Evolutionary conservation across 129 eudicot species (phyloP).

Genomic region (Solidago caesia): DNA sequence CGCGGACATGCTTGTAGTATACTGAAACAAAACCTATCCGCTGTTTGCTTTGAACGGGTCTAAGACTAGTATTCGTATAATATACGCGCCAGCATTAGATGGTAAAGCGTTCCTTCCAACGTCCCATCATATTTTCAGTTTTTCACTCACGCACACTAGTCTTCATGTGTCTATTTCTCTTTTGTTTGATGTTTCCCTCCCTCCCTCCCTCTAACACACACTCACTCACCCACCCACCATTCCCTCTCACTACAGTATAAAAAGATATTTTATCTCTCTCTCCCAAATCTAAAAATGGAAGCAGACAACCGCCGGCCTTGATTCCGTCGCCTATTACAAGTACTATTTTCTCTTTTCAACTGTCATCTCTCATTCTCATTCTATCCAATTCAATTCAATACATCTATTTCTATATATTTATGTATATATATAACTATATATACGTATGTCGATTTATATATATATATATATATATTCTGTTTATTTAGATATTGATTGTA

Average conservation of each 20-base stretch:
- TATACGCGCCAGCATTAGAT: constrained; percentile 25
- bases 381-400: neutral
- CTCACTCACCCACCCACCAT: constrained; percentile 3
- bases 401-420: neutral
- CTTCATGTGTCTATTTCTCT: constrained; percentile 35
- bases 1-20: too few species aligned
- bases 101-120: constrained; percentile 3
- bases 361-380: constrained; percentile 1
- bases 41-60: too few species aligned
- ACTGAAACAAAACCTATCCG: too few species aligned
- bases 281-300: constrained; percentile 20
- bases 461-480: neutral
- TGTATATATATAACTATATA: neutral
- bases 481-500: neutral
- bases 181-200: constrained; percentile 6
- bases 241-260: neutral
- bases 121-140: constrained; percentile 22
- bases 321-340: constrained; percentile 30
- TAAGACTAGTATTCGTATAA: neutral
- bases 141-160: constrained; percentile 2
- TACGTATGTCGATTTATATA: constrained; percentile 4
- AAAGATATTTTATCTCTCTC: neutral
- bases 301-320: constrained; percentile 40
- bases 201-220: neutral
- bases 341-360: constrained; percentile 6